Conservation (phyloP, 495 filamentous ascomycete species). For the Wilcoxina mikolae region DNA sequence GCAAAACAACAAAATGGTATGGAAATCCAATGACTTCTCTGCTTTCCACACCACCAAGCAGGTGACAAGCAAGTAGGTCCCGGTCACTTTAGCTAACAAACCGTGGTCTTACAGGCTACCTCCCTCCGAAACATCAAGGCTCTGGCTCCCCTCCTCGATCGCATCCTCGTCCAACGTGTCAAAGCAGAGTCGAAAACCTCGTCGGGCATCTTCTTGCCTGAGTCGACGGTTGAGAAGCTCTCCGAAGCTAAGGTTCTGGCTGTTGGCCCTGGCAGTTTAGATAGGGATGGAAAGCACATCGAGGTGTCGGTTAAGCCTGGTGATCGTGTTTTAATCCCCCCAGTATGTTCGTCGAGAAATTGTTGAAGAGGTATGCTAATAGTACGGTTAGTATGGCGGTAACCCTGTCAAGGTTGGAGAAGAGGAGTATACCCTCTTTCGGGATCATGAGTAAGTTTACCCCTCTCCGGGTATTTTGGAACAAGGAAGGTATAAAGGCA, state of each 20-base stretch:
- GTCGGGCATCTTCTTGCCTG: conserved; percentile 89
- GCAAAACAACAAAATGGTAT: too few relatives aligned
- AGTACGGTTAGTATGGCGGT: conserved; percentile 61
- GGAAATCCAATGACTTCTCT: too few relatives aligned
- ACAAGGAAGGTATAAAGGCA: too few relatives aligned
- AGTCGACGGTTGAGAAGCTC: conserved; percentile 92
- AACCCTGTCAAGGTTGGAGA: conserved; percentile 94
- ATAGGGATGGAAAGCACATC: conserved; percentile 76
- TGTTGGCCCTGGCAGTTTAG: conserved; percentile 74
- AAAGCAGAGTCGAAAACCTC: conserved; percentile 95
- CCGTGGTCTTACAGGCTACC: conserved; percentile 37
- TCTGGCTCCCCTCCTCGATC: conserved; percentile 92
- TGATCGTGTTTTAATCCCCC: conserved; percentile 91
- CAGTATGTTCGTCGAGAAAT: conserved; percentile 45
- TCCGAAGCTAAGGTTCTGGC: conserved; percentile 94
- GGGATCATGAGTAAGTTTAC: conserved; percentile 78
- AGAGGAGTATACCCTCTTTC: conserved; percentile 88
- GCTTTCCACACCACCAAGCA: too few relatives aligned
- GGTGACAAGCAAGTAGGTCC: too few relatives aligned
- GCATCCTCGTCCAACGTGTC: conserved; percentile 93
- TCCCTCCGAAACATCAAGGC: conserved; percentile 89
- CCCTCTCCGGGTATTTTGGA: background rate
- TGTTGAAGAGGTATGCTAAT: background rate
- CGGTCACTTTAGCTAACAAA: background rate
- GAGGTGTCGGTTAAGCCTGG: conserved; percentile 64